phyloP scores from a whole-genome alignment of 116 monocot species.

The Thalassia testudinum region DNA sequence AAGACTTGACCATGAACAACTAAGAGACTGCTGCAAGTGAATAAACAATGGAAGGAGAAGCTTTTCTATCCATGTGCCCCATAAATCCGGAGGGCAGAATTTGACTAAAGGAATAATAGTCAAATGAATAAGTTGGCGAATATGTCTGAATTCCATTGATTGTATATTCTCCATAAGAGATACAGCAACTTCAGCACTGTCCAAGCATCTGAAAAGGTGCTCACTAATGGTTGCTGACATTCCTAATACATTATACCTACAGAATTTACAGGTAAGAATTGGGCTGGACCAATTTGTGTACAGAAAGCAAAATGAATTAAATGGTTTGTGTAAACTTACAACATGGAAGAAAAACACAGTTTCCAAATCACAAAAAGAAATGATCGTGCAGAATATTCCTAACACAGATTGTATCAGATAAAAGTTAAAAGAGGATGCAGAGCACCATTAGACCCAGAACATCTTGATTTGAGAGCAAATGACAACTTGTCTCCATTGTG shows the following conservation, averaged over 20 bases:
- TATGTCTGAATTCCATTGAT: slow-evolving; percentile 87
- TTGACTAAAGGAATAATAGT: slow-evolving; percentile 73
- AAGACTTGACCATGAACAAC: slow-evolving; percentile 74
- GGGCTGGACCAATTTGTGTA: too few species aligned
- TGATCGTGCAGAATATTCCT: too few species aligned
- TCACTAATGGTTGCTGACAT: slow-evolving; percentile 71
- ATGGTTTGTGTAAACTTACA: too few species aligned
- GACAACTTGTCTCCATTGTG: too few species aligned
- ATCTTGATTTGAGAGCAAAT: too few species aligned
- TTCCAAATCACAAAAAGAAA: too few species aligned
- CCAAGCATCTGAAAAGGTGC: slow-evolving; percentile 52
- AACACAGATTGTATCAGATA: too few species aligned
- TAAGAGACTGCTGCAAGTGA: slow-evolving; percentile 78
- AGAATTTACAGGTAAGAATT: not conserved
- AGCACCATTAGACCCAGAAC: too few species aligned
- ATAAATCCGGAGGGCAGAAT: slow-evolving; percentile 59
- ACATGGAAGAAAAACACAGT: too few species aligned
- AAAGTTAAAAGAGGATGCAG: too few species aligned
- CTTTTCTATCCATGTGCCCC: slow-evolving; percentile 52
- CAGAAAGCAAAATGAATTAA: too few species aligned
- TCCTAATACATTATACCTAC: slow-evolving; percentile 90
- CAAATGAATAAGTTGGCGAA: slow-evolving; percentile 72
- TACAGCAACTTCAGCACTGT: slow-evolving; percentile 40
- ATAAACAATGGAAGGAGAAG: slow-evolving; percentile 66
- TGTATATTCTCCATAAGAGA: slow-evolving; percentile 87